Evolutionary conservation across 371 early-diverging fungal species (phyloP).

Genomic region (Mucor sp.): DNA sequence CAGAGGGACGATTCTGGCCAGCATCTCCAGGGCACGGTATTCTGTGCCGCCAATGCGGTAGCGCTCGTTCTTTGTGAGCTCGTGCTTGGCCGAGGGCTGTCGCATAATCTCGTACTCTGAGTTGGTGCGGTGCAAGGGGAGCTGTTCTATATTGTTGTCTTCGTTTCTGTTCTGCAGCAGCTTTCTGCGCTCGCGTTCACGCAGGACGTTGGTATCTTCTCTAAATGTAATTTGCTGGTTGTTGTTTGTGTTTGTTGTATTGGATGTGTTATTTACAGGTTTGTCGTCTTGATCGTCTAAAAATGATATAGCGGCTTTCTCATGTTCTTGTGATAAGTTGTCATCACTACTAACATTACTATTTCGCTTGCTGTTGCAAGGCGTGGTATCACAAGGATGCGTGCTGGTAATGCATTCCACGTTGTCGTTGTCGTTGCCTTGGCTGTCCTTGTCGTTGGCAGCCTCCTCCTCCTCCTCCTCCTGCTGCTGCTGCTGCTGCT

Average conservation of each 20-base stretch:
- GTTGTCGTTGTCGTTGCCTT: not conserved
- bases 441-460: not conserved
- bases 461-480: not conserved
- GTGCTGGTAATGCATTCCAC: not conserved
- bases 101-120: constrained; percentile 30
- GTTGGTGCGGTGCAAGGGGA: constrained; percentile 15
- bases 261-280: not conserved
- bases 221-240: constrained; percentile 30
- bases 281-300: not conserved
- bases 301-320: not conserved
- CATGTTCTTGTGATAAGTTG: not conserved
- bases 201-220: constrained; percentile 27
- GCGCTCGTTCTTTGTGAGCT: constrained; percentile 36
- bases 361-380: not conserved
- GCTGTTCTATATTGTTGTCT: not conserved
- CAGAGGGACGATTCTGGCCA: constrained; percentile 33
- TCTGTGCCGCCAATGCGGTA: constrained; percentile 44
- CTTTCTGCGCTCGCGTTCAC: constrained; percentile 26
- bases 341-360: not conserved
- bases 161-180: constrained; percentile 11
- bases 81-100: constrained; percentile 22
- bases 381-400: constrained; percentile 6
- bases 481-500: too few relatives aligned
- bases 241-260: not conserved
- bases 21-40: constrained; percentile 39